phyloP scores from a whole-genome alignment of 169 alveolate genomes.

The Plasmodium chabaudi region DNA sequence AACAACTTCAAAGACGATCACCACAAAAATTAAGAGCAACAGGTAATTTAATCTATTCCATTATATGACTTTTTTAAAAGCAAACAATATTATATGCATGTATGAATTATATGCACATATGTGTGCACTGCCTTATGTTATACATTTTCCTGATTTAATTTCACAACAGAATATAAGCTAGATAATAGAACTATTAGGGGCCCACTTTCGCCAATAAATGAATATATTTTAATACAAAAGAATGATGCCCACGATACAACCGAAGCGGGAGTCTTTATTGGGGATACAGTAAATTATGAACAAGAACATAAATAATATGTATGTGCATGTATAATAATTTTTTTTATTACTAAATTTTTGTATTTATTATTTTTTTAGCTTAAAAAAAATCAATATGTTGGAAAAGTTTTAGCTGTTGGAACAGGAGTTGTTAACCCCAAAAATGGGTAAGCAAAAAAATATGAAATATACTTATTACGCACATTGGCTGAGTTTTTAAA shows the following conservation, averaged over 20 bases:
- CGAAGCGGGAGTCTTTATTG: conserved; percentile 73
- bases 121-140: neutral
- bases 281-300: conserved; percentile 36
- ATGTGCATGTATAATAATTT: neutral
- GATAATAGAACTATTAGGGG: conserved; percentile 71
- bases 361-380: conserved; percentile 1
- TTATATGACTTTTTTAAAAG: neutral
- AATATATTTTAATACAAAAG: conserved; percentile 50
- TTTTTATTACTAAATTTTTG: neutral
- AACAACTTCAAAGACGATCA: conserved; percentile 33
- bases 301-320: neutral
- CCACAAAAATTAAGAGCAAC: conserved; percentile 50
- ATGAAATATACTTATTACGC: conserved; percentile 15
- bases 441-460: conserved; percentile 53
- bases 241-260: conserved; percentile 72
- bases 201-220: conserved; percentile 61
- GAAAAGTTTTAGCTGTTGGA: conserved; percentile 68
- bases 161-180: conserved; percentile 23
- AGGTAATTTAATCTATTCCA: conserved; percentile 1
- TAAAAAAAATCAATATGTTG: conserved; percentile 59
- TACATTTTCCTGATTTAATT: neutral
- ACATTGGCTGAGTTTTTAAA: conserved; percentile 75
- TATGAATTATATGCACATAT: neutral
- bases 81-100: neutral
- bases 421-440: conserved; percentile 60